phyloP scores from a whole-genome alignment of 202 grass and related monocot species.

The Panicum virgatum region DNA sequence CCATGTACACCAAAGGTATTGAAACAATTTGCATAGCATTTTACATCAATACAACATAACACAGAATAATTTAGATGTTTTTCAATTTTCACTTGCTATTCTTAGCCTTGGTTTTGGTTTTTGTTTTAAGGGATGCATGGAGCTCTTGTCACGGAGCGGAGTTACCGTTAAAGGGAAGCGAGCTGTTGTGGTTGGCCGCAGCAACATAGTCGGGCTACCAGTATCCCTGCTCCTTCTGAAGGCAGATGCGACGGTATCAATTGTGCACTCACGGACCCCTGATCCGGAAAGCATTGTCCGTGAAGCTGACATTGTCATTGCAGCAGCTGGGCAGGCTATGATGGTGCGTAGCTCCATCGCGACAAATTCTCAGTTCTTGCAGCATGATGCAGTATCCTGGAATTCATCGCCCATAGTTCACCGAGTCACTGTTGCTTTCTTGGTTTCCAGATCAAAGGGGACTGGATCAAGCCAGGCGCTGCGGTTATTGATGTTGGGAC shows the following conservation, averaged over 20 bases:
- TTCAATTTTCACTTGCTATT: not conserved
- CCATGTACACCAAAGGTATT: conserved; percentile 94
- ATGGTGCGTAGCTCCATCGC: conserved; percentile 50
- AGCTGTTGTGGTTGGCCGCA: conserved; percentile 91
- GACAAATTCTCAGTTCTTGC: not conserved
- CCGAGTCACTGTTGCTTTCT: conserved; percentile 3
- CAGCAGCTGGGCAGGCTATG: conserved; percentile 89
- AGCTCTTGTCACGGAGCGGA: conserved; percentile 78
- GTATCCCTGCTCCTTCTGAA: conserved; percentile 92
- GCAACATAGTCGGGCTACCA: conserved; percentile 93
- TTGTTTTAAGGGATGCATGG: conserved; percentile 78
- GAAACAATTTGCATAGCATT: not conserved
- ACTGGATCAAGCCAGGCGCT: conserved; percentile 97
- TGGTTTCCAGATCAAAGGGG: conserved; percentile 78
- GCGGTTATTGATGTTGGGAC: conserved; percentile 86
- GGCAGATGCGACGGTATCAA: conserved; percentile 80
- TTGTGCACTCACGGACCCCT: conserved; percentile 82
- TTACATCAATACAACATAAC: not conserved
- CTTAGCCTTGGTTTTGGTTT: not conserved
- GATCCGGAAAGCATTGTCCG: conserved; percentile 72
- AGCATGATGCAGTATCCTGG: not conserved
- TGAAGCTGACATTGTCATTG: conserved; percentile 83
- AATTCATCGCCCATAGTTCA: not conserved
- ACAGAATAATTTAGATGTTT: not conserved
- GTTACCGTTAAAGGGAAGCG: conserved; percentile 77